Evolutionary conservation across 2,329 filamentous ascomycete species (phyloP), one percentile per base, ranked within the genome.

Genomic region (Colletotrichum lentis): DNA sequence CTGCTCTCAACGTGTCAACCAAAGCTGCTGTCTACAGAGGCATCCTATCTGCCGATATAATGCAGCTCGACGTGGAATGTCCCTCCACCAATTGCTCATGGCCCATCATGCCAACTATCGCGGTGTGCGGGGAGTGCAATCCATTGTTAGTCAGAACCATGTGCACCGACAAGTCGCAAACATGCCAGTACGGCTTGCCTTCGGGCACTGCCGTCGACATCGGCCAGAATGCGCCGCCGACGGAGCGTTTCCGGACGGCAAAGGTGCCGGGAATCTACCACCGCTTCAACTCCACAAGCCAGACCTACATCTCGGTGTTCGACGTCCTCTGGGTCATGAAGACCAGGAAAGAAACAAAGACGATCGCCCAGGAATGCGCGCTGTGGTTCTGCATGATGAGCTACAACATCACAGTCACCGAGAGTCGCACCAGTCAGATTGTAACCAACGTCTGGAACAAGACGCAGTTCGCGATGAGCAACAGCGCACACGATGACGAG

Each of bases 21-120:
- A 80, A 78, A 68, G 76, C 78, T 1, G 78, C 78, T 6, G 72
- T 80, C 10, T 80, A 80, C 49, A 76, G 78, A 16, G 78, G 78
- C 12, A 78, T 80, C 27, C 72, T 80, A 16, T 73, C 77, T 6
- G 68, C 71, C 41, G 72, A 75, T 14, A 70, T 77, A 1, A 64
- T 70, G 2, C 69, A 76, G 8, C 35, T 76, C 20, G 71, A 73
- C 20, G 73, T 73, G 0, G 63, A 66, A 10, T 81, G 79, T 54
- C 64, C 72, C 35, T 76, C 76, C 4, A 73, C 71, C 3, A 79
- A 79, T 58, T 80, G 78, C 64, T 76, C 73, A 0, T 79, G 78
- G 78, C 76, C 78, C 5, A 59, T 74, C 14, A 74, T 78, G n/a
- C 77, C 79, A 2, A 77, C 77, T 0, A 60, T 80, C 5, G 78